phyloP scores from a whole-genome alignment of 1,284 basidiomycete genomes.

The Trichosporon sp. region DNA sequence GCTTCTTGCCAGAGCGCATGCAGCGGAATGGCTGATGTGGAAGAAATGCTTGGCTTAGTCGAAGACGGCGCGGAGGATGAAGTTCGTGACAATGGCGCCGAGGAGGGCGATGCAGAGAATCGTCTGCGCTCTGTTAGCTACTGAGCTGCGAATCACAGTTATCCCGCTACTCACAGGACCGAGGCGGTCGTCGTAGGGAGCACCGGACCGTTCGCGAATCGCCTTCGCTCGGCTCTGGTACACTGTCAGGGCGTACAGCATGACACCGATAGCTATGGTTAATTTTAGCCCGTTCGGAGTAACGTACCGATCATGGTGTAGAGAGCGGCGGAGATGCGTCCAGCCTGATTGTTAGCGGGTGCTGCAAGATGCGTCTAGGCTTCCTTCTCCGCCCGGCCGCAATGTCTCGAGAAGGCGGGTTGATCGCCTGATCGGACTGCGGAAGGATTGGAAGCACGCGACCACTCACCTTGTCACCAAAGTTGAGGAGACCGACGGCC shows the following conservation, averaged over 20 bases:
- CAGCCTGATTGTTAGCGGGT: conserved; percentile 31
- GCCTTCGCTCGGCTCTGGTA: conserved; percentile 95
- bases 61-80: conserved; percentile 59
- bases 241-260: conserved; percentile 90
- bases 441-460: background rate
- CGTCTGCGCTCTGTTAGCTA: conserved; percentile 56
- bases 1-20: background rate
- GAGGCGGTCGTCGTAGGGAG: conserved; percentile 94
- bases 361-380: background rate
- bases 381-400: background rate
- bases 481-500: conserved; percentile 93
- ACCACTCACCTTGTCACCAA: conserved; percentile 75
- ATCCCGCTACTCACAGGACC: conserved; percentile 61
- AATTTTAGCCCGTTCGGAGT: background rate
- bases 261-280: conserved; percentile 80
- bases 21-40: background rate
- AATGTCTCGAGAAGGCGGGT: background rate
- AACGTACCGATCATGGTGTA: conserved; percentile 50
- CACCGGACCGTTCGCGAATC: conserved; percentile 84
- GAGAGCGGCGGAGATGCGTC: conserved; percentile 50
- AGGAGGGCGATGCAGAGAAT: conserved; percentile 78
- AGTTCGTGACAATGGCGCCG: conserved; percentile 82
- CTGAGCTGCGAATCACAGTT: background rate
- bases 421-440: background rate
- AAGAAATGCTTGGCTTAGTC: conserved; percentile 15